Base-by-base conservation (phyloP, 768 basidiomycete species). In the Coprinopsis cinerea region DNA sequence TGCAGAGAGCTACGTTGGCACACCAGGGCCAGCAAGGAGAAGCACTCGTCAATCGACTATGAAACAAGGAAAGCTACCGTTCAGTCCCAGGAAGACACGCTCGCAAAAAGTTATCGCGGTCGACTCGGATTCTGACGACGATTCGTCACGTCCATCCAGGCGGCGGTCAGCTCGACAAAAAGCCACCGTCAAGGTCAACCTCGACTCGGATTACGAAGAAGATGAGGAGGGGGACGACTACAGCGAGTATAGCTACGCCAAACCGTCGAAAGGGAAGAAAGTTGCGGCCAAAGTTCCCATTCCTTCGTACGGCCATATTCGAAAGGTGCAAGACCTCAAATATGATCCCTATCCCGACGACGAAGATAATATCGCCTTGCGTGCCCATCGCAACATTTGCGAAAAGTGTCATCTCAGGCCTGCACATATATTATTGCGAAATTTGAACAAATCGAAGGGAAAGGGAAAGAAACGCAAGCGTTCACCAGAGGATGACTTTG, bases 381-480 rank as follows among this genome's bases (percentile, higher is more conserved):
- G 79, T n/a, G 67, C 64, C 11, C 88, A 91, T 64, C 75, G 86
- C 41, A 55, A 64, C 37, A 64, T 76, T 1, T 91, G 88, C 62
- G 88, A 89, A 61, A 91, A 81, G 60, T 91, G 88, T 53, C 78
- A 80, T 51, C 62, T 67, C 18, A 56, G 54, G 35, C 85, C 88
- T 2, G 74, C 83, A 22, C 82, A 90, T 58, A 54, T 70, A 27
- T 68, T 75, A 34, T 57, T 86, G 44, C 63, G 61, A 44, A 62
- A 57, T 35, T 68, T 64, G 67, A 69, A 69, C 44, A 67, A 61
- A 32, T 60, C 61, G 13, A 78, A 70, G 46, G 60, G 63, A 26
- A 72, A 67, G 41, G 70, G 64, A 44, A 76, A 66, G 60, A 73
- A 66, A 54, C 69, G 66, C 20, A 67, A 63, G 52, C 59, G 61